phyloP scores from a whole-genome alignment of 306 rosid genomes.

The barrel medic (Medicago truncatula) region MtrunA17r5.0-ANR NC_053042.1:56196001-56196500 shows the following conservation, averaged over 20 bases:
- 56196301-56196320: conserved; percentile 99
- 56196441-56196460: conserved; percentile 72
- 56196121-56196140: conserved; percentile 1
- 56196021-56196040: background rate
- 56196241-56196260: conserved; percentile 35
- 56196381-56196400: conserved; percentile 93
- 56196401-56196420: conserved; percentile 80
- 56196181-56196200: conserved; percentile 26
- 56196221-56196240: background rate
- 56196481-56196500: conserved; percentile 72
- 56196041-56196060: conserved; percentile 18
- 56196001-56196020: background rate
- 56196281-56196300: conserved; percentile 98
- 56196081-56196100: conserved; percentile 19
- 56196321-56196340: conserved; percentile 76
- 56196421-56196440: conserved; percentile 77
- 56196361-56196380: conserved; percentile 58
- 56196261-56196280: conserved; percentile 70
- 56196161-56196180: conserved; percentile 25
- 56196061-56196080: conserved; percentile 22
- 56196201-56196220: conserved; percentile 13
- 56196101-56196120: background rate
- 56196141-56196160: conserved; percentile 33
- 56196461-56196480: conserved; percentile 67
- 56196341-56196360: conserved; percentile 55